Evolutionary conservation across 495 filamentous ascomycete genomes (phyloP).

Genomic region (Aspergillus haitiensis): DNA sequence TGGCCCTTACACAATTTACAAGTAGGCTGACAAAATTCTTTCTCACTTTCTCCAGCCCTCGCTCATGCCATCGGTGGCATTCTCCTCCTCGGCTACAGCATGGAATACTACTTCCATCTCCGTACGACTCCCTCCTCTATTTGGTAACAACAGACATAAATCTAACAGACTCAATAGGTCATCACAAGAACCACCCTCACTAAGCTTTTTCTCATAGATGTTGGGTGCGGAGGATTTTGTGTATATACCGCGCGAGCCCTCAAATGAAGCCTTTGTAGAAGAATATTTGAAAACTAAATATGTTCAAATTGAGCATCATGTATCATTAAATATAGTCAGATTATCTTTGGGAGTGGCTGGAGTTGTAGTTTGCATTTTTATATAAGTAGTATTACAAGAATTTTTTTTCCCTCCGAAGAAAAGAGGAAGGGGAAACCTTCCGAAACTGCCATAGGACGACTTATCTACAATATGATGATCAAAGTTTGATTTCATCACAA

Average conservation of each 20-base stretch:
- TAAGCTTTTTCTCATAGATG: conserved; percentile 50
- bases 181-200: conserved; percentile 99
- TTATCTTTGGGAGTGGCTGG: background rate
- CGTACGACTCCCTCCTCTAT: conserved; percentile 61
- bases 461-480: background rate
- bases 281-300: conserved; percentile 24
- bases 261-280: conserved; percentile 34
- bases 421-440: no score
- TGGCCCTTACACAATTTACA: no score
- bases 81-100: conserved; percentile 79
- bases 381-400: no score
- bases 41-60: conserved; percentile 59
- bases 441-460: no score
- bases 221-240: conserved; percentile 39
- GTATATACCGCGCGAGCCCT: conserved; percentile 37
- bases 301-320: conserved; percentile 1
- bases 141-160: background rate
- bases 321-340: background rate
- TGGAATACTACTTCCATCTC: conserved; percentile 99
- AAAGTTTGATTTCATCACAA: no score
- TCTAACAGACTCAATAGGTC: conserved; percentile 57
- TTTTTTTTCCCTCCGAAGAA: no score
- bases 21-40: conserved; percentile 9
- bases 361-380: no score
- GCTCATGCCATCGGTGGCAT: conserved; percentile 78